Evolutionary conservation across 2,329 filamentous ascomycete species (phyloP), one percentile per base, ranked within the genome.

Genomic region (Epichloe brachyelytri): DNA sequence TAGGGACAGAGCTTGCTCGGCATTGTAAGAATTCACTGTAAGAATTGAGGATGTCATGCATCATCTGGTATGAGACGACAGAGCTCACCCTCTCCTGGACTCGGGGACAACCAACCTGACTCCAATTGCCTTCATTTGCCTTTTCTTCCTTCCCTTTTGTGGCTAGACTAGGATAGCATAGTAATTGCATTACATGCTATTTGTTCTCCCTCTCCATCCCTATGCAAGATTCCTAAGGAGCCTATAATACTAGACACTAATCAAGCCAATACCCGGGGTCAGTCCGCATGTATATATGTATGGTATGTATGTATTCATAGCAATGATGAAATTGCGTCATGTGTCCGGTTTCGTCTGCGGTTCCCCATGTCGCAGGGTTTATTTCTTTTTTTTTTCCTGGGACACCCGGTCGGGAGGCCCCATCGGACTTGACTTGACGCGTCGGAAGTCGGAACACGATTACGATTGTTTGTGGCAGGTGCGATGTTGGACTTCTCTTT

Each of bases 1-100:
- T 51, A 67, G 33, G 17, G 3, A 26, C 22, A 26, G 26, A 30
- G 26, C 26, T 30, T 8, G 20, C 17, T 15, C n/a, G 2, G 7
- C 22, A 19, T 5, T 49, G 17, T 10, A 2, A 30, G n/a, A 11
- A 6, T 22, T 22, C 20, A 22, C 1, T 22, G 22, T 22, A 36
- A 11, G 19, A 12, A 26, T 26, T 26, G 19, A 14, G n/a, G 14
- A 30, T 30, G 8, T 30, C 26, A 30, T 30, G 26, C 3, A 30
- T 3, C 26, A 26, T 26, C 26, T 30, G 26, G 39, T 20, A 19
- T 38, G 36, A 38, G 36, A 38, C 36, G 36, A 38, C 5, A 38
- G 36, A n/a, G 36, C 36, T 12, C 36, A 7, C 36, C 36, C 36
- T 12, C 14, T 12, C 2, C 11, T 15, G 5, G 36, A 37, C 11